Conservation (phyloP, 2,329 filamentous ascomycete species). For the Pseudogymnoascus sp. region DNA sequence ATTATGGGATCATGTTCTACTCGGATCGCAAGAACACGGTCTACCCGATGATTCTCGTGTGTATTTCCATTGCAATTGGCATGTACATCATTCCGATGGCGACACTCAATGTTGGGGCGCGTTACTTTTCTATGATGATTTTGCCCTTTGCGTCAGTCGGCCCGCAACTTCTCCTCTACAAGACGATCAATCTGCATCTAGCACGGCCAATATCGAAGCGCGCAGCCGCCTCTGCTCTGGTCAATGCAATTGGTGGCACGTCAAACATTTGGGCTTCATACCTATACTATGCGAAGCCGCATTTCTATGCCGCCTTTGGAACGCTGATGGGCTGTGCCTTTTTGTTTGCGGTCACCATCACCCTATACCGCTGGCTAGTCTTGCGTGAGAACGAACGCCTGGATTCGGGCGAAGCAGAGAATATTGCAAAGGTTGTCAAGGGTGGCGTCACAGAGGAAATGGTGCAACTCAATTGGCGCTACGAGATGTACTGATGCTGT, state of each 20-base stretch:
- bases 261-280: constrained; percentile 33
- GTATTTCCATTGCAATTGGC: constrained; percentile 29
- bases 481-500: constrained; percentile 36
- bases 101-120: constrained; percentile 32
- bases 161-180: constrained; percentile 35
- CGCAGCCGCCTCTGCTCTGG: constrained; percentile 34
- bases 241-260: constrained; percentile 33
- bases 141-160: constrained; percentile 34
- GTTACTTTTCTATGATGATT: constrained; percentile 38
- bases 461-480: constrained; percentile 36
- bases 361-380: constrained; percentile 33
- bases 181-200: constrained; percentile 36
- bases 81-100: constrained; percentile 35
- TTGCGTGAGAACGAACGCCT: constrained; percentile 34
- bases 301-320: constrained; percentile 37
- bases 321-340: constrained; percentile 31
- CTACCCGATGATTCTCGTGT: constrained; percentile 31
- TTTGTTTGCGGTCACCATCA: constrained; percentile 31
- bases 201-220: constrained; percentile 36
- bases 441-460: constrained; percentile 38
- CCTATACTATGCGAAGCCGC: constrained; percentile 32
- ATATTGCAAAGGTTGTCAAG: constrained; percentile 34
- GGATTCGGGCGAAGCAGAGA: constrained; percentile 30
- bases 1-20: constrained; percentile 31
- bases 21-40: constrained; percentile 33